A percentile compares a stretch with the other conserved stretches of the same genome.
Evolutionary conservation across 768 basidiomycete genomes (phyloP).

Genomic region (Cystoderma amianthinum): DNA sequence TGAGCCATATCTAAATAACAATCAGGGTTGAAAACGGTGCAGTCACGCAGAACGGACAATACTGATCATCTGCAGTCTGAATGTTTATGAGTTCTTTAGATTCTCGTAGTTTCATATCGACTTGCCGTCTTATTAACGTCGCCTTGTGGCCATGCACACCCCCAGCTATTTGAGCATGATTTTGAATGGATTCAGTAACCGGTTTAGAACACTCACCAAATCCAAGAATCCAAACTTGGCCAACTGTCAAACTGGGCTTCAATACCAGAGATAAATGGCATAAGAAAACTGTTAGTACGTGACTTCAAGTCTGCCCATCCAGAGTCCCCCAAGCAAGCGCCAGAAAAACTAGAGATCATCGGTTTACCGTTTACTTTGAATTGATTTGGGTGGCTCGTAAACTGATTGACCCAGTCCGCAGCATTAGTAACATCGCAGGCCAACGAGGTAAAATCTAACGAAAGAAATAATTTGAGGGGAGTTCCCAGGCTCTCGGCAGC

Average conservation of each 20-base stretch:
- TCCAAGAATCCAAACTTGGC: conserved; percentile 43
- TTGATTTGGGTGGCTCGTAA: conserved; percentile 45
- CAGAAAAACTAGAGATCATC: conserved; percentile 57
- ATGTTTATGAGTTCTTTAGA: too few relatives aligned
- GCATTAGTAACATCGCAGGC: conserved; percentile 35
- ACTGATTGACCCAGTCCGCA: conserved; percentile 37
- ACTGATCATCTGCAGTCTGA: background rate
- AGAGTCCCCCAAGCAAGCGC: conserved; percentile 48
- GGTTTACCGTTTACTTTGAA: conserved; percentile 45
- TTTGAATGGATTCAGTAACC: too few relatives aligned
- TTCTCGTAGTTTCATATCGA: too few relatives aligned
- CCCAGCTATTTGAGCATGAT: conserved; percentile 35
- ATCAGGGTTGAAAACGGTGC: too few relatives aligned
- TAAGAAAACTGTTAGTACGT: conserved; percentile 36
- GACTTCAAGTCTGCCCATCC: conserved; percentile 42
- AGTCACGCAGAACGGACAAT: too few relatives aligned
- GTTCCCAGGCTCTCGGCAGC: conserved; percentile 34
- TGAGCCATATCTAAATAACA: conserved; percentile 41
- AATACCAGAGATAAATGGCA: conserved; percentile 53
- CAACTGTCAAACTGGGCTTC: conserved; percentile 38
- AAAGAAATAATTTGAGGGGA: conserved; percentile 48
- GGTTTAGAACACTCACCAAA: conserved; percentile 36
- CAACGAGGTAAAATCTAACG: conserved; percentile 49
- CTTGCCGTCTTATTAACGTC: conserved; percentile 34
- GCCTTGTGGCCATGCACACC: conserved; percentile 56